These are phyloP conservation scores for Aspergillus oerlinghausenensis DNA, from an alignment of 2,329 filamentous ascomycete species.

Conservation along the genomic window DNA sequence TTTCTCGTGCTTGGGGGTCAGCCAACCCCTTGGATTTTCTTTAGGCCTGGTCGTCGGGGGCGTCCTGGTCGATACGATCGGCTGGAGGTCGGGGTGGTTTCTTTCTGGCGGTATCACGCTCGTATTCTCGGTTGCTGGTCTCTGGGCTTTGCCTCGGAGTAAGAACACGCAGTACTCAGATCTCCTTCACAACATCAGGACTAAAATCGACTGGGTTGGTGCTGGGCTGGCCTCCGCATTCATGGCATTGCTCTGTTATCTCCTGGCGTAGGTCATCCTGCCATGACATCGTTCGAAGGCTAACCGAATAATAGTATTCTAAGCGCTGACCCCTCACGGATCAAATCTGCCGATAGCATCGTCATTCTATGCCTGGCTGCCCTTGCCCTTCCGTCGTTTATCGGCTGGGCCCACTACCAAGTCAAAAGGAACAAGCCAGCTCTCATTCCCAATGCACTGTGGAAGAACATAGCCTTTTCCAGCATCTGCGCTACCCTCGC, in stretches of 20 bases:
- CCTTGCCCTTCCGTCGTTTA: conserved; percentile 46
- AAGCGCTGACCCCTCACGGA: conserved; percentile 25
- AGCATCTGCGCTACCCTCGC: conserved; percentile 51
- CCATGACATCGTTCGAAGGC: neutral
- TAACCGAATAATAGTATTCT: conserved; percentile 16
- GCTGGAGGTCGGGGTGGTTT: conserved; percentile 52
- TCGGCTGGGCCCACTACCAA: conserved; percentile 51
- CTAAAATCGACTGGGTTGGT: conserved; percentile 52
- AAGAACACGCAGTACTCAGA: conserved; percentile 4
- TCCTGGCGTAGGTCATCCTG: conserved; percentile 41
- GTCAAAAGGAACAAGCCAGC: conserved; percentile 46
- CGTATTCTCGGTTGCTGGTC: conserved; percentile 34
- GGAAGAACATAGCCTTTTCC: conserved; percentile 55
- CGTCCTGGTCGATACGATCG: conserved; percentile 45
- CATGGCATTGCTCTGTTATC: conserved; percentile 49
- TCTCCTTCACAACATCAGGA: conserved; percentile 8
- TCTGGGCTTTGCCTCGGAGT: conserved; percentile 37
- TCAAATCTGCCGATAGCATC: conserved; percentile 44
- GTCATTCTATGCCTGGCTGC: conserved; percentile 44
- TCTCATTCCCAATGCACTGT: conserved; percentile 59
- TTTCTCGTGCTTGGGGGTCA: conserved; percentile 48
- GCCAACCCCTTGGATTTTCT: conserved; percentile 50
- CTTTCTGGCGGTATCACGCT: conserved; percentile 43
- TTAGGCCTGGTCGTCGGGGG: conserved; percentile 43
- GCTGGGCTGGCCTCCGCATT: conserved; percentile 43